phyloP scores from a whole-genome alignment of 2,329 filamentous ascomycete genomes.

The Colletotrichum tropicicola region DNA sequence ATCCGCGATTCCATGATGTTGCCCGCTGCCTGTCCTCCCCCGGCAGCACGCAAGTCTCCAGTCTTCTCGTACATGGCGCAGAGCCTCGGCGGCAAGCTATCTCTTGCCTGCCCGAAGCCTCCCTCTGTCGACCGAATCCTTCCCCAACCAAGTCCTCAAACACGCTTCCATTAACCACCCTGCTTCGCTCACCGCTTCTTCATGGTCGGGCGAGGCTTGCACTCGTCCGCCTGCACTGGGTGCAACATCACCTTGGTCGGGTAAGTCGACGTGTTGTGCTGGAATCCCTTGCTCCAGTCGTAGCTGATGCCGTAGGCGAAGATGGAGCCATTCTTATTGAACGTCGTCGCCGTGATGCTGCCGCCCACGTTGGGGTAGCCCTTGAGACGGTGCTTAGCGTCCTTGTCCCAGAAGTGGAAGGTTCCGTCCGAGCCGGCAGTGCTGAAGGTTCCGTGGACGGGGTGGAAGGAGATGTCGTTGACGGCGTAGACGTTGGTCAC shows the following conservation, averaged over 20 bases:
- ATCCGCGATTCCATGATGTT: conserved; percentile 3
- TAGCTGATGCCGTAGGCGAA: conserved; percentile 94
- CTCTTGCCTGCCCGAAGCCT: too few relatives aligned
- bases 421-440: conserved; percentile 95
- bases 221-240: conserved; percentile 71
- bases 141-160: too few relatives aligned
- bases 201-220: conserved; percentile 66
- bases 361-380: conserved; percentile 87
- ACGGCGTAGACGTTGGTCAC: conserved; percentile 91
- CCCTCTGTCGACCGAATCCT: too few relatives aligned
- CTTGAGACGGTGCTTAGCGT: conserved; percentile 88
- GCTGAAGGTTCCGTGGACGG: conserved; percentile 96
- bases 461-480: conserved; percentile 98
- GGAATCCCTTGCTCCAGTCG: conserved; percentile 98
- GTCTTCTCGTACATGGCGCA: conserved; percentile 3
- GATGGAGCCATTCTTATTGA: conserved; percentile 85
- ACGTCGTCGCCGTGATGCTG: conserved; percentile 90
- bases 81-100: neutral
- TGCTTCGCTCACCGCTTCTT: conserved; percentile 61
- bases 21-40: neutral
- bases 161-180: neutral
- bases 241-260: conserved; percentile 89
- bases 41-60: neutral
- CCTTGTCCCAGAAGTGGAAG: conserved; percentile 97
- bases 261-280: conserved; percentile 78